phyloP scores from a whole-genome alignment of 768 basidiomycete species.

The Macrolepiota albuminosa region DNA sequence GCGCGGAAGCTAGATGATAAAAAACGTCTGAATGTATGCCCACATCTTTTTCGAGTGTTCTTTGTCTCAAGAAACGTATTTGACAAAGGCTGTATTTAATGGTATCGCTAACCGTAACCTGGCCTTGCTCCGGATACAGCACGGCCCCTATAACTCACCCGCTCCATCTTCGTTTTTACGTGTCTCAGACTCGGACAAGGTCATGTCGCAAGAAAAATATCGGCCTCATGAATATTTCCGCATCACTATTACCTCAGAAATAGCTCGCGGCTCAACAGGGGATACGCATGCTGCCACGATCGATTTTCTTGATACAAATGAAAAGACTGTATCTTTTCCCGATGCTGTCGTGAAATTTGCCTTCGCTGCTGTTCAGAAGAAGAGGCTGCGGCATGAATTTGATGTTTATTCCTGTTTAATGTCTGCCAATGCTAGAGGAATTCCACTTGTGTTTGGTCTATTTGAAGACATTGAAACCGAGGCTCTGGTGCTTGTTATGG shows the following conservation, averaged over 20 bases:
- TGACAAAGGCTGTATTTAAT: neutral
- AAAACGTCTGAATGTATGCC: neutral
- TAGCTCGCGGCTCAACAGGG: constrained; percentile 13
- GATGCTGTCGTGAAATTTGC: constrained; percentile 15
- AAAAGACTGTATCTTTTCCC: neutral
- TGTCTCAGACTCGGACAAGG: neutral
- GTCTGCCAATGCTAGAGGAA: constrained; percentile 4
- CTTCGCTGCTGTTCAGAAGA: constrained; percentile 1
- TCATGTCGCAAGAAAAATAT: neutral
- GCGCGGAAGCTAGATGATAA: neutral
- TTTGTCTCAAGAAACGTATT: neutral
- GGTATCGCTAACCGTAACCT: neutral
- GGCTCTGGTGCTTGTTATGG: constrained; percentile 6
- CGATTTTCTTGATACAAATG: neutral
- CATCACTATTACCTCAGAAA: constrained; percentile 12
- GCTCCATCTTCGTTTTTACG: constrained; percentile 12
- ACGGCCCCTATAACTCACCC: constrained; percentile 11
- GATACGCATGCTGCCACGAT: constrained; percentile 13
- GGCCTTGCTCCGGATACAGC: constrained; percentile 1
- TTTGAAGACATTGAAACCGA: constrained; percentile 11
- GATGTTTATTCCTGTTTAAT: constrained; percentile 7
- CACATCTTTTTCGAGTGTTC: neutral
- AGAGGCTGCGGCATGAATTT: constrained; percentile 10
- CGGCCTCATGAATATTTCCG: constrained; percentile 10
- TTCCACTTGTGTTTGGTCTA: constrained; percentile 12